Evolutionary conservation across 2,329 filamentous ascomycete genomes (phyloP).

Genomic region (Claviceps maximensis): DNA sequence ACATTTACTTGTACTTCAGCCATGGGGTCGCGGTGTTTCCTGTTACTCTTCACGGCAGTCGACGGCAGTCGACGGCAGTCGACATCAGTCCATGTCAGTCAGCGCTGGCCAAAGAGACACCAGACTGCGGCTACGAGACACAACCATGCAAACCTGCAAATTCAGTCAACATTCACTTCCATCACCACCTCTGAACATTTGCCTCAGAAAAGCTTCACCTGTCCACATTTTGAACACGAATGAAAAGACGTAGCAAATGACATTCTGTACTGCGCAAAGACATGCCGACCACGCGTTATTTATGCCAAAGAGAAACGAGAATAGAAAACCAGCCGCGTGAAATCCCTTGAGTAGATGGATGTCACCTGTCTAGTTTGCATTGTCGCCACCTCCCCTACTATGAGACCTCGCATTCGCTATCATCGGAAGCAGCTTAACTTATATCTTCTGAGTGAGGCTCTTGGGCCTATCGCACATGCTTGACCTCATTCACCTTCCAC

Average conservation of each 20-base stretch:
- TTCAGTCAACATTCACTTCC: not conserved
- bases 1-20: too few species aligned
- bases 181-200: not conserved
- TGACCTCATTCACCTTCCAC: slow-evolving; percentile 2
- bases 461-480: not conserved
- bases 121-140: not conserved
- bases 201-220: not conserved
- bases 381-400: slow-evolving; percentile 16
- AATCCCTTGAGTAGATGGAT: slow-evolving; percentile 24
- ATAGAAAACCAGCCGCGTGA: slow-evolving; percentile 23
- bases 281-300: slow-evolving; percentile 16
- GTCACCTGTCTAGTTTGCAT: slow-evolving; percentile 23
- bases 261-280: not conserved
- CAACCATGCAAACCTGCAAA: not conserved
- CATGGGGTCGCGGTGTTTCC: too few species aligned
- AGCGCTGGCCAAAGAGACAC: not conserved
- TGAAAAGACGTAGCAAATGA: not conserved
- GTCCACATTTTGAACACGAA: not conserved
- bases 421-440: slow-evolving; percentile 12
- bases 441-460: slow-evolving; percentile 5
- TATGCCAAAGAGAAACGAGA: slow-evolving; percentile 17
- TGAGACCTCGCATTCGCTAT: slow-evolving; percentile 14
- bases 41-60: too few species aligned
- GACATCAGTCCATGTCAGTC: not conserved
- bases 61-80: not conserved